phyloP scores from a whole-genome alignment of 805 yeast genomes.

The Cyberlindnera bimundalis region DNA sequence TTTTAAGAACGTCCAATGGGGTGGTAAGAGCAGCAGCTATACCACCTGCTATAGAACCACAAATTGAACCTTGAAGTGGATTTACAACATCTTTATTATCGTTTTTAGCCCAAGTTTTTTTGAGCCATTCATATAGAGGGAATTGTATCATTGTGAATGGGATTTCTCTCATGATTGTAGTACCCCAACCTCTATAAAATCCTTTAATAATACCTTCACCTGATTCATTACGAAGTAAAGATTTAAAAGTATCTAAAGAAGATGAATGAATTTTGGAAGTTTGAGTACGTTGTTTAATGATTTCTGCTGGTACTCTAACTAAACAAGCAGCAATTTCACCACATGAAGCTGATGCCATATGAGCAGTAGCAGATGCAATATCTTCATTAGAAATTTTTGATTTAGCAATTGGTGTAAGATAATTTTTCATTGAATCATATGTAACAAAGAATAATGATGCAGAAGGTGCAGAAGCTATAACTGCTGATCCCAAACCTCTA shows the following conservation, averaged over 20 bases:
- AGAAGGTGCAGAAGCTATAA: constrained; percentile 91
- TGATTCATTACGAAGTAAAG: constrained; percentile 55
- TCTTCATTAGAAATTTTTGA: constrained; percentile 26
- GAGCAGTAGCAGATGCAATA: constrained; percentile 44
- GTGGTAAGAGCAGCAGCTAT: constrained; percentile 79
- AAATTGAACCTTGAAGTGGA: constrained; percentile 75
- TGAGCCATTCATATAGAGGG: constrained; percentile 86
- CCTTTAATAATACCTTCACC: constrained; percentile 81
- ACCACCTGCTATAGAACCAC: constrained; percentile 83
- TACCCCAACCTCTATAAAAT: constrained; percentile 87
- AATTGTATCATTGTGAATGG: constrained; percentile 96
- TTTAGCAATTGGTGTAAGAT: constrained; percentile 37
- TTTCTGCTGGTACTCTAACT: constrained; percentile 96
- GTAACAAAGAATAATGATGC: constrained; percentile 78
- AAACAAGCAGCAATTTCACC: constrained; percentile 94
- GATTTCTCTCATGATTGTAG: constrained; percentile 91
- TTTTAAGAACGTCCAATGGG: constrained; percentile 75
- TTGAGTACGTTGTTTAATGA: constrained; percentile 92
- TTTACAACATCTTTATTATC: constrained; percentile 41
- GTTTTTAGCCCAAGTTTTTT: constrained; percentile 48
- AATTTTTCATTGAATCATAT: constrained; percentile 69
- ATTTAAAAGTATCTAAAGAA: constrained; percentile 65
- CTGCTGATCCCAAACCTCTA: constrained; percentile 88
- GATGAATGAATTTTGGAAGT: constrained; percentile 56
- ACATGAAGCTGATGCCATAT: constrained; percentile 82